Conservation (phyloP, 495 filamentous ascomycete genomes). For the Parathielavia hyrcaniae region DNA sequence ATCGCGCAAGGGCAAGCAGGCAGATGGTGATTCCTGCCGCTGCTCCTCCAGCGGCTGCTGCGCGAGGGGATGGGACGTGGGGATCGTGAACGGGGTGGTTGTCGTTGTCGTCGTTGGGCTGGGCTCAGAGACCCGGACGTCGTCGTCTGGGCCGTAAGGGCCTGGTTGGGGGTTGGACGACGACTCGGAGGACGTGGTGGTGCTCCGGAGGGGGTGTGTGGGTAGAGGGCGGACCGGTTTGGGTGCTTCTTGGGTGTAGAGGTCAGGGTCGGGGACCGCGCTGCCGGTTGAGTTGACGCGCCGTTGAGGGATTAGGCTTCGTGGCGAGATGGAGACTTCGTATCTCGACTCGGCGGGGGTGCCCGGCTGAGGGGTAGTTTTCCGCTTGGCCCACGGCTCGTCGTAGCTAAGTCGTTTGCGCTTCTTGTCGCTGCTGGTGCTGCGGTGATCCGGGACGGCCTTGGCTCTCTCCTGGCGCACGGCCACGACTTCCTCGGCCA, state of each 20-base stretch:
- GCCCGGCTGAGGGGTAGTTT: slow-evolving; percentile 10
- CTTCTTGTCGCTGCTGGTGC: slow-evolving; percentile 34
- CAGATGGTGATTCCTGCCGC: not conserved
- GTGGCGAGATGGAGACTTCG: slow-evolving; percentile 39
- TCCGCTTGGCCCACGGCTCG: slow-evolving; percentile 8
- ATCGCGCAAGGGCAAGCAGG: not conserved
- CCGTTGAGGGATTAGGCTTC: slow-evolving; percentile 26
- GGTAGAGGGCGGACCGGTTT: slow-evolving; percentile 1
- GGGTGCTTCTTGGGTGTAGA: not conserved
- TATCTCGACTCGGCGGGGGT: not conserved
- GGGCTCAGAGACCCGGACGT: not conserved
- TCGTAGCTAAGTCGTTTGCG: slow-evolving; percentile 34
- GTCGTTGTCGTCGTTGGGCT: not conserved
- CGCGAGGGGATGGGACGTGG: not conserved
- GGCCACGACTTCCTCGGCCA: slow-evolving; percentile 59
- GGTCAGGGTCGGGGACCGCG: not conserved
- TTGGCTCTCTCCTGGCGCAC: slow-evolving; percentile 27
- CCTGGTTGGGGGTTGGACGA: not conserved
- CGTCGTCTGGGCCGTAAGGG: not conserved
- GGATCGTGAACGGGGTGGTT: not conserved
- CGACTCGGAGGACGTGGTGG: not conserved
- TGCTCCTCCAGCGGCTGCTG: not conserved
- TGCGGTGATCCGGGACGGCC: slow-evolving; percentile 10
- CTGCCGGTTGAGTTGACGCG: slow-evolving; percentile 1
- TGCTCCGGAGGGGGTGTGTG: slow-evolving; percentile 1